Evolutionary conservation across 768 basidiomycete species (phyloP).

Genomic region (Obba rivulosa): DNA sequence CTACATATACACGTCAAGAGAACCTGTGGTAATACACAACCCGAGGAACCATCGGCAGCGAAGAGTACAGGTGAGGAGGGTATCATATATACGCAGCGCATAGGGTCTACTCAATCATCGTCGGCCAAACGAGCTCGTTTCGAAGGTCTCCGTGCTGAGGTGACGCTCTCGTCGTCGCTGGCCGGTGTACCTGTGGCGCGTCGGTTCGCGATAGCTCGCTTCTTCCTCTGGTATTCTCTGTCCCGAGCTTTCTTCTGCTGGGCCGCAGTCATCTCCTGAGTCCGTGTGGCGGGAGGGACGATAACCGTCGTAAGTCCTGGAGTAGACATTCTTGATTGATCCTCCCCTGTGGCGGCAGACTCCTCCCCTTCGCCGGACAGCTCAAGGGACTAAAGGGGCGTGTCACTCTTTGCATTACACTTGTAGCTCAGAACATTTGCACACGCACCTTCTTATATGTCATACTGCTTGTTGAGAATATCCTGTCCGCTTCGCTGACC

Average conservation of each 20-base stretch:
- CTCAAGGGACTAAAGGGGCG: conserved; percentile 59
- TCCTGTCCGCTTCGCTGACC: conserved; percentile 68
- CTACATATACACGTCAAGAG: not conserved
- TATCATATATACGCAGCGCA: not conserved
- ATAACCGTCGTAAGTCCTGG: conserved; percentile 73
- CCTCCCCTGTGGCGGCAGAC: conserved; percentile 56
- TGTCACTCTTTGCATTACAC: not conserved
- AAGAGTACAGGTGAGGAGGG: not conserved
- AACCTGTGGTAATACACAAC: conserved; percentile 3
- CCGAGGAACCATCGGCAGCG: not conserved
- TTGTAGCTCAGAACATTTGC: not conserved
- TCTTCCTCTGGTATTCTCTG: conserved; percentile 75
- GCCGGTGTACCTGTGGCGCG: conserved; percentile 51
- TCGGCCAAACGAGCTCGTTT: conserved; percentile 66
- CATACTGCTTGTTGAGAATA: conserved; percentile 78
- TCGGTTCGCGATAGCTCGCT: conserved; percentile 56
- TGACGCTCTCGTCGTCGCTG: conserved; percentile 66
- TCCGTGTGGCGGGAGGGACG: conserved; percentile 66
- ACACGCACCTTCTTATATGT: conserved; percentile 71
- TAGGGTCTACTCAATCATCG: conserved; percentile 48
- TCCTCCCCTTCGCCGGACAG: conserved; percentile 67
- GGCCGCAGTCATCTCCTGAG: conserved; percentile 62
- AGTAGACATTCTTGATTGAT: conserved; percentile 60
- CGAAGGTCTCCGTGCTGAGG: conserved; percentile 49
- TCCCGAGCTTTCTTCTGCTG: conserved; percentile 78